Evolutionary conservation across 2,329 filamentous ascomycete genomes (phyloP).

Genomic region (Huntiella moniliformis): DNA sequence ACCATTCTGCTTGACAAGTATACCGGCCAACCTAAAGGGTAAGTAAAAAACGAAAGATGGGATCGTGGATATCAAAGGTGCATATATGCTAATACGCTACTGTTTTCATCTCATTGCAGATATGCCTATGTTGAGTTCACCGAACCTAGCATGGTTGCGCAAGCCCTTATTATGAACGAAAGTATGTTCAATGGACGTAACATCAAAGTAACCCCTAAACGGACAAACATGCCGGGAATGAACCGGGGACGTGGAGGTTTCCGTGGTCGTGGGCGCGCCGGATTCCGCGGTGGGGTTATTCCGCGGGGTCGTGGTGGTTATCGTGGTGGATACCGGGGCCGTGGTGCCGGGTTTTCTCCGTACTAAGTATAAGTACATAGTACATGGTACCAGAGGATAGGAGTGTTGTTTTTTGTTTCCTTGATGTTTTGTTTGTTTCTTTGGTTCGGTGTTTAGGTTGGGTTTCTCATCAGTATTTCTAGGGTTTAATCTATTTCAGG

Average conservation of each 20-base stretch:
- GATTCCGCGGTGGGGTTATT: slow-evolving; percentile 26
- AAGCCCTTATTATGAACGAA: slow-evolving; percentile 89
- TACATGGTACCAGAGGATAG: neutral
- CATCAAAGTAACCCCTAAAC: slow-evolving; percentile 87
- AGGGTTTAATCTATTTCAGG: too few relatives aligned
- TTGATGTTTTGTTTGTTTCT: neutral
- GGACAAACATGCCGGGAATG: slow-evolving; percentile 93
- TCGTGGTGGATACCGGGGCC: slow-evolving; percentile 47
- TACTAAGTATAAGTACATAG: too few relatives aligned
- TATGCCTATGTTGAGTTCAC: slow-evolving; percentile 99
- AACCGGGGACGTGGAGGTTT: slow-evolving; percentile 45
- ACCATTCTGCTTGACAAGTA: slow-evolving; percentile 97
- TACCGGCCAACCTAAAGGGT: slow-evolving; percentile 98
- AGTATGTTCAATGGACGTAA: slow-evolving; percentile 88
- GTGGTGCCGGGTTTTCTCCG: slow-evolving; percentile 40
- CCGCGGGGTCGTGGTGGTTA: slow-evolving; percentile 42
- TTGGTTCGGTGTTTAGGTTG: neutral
- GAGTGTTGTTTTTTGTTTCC: neutral
- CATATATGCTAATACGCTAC: neutral
- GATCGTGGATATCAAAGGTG: too few relatives aligned
- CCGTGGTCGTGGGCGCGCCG: slow-evolving; percentile 29
- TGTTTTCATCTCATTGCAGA: slow-evolving; percentile 26
- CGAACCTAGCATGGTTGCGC: slow-evolving; percentile 79
- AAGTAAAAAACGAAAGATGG: slow-evolving; percentile 20
- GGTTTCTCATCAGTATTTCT: neutral